phyloP scores from a whole-genome alignment of 140 eudicot species.

The Senecio squalidus region DNA sequence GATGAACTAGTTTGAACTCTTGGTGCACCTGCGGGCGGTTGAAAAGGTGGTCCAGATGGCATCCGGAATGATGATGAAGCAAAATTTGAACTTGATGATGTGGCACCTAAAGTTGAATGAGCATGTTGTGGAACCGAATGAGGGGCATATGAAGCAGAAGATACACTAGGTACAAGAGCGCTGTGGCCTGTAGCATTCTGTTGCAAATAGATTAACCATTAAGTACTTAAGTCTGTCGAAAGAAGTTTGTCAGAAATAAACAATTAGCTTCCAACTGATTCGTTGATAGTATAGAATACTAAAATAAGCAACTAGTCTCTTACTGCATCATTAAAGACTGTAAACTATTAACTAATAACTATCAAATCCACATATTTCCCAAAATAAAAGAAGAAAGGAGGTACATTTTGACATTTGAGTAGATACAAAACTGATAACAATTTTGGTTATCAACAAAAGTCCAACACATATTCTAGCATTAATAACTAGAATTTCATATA shows the following conservation, averaged over 20 bases:
- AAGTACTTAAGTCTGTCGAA: slow-evolving; percentile 5
- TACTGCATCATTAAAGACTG: background rate
- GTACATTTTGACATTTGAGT: background rate
- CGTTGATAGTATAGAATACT: background rate
- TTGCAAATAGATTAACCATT: slow-evolving; percentile 20
- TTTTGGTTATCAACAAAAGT: background rate
- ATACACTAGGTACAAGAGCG: slow-evolving; percentile 33
- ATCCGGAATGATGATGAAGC: slow-evolving; percentile 30
- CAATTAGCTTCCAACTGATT: background rate
- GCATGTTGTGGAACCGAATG: slow-evolving; percentile 46
- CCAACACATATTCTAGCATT: background rate
- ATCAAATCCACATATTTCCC: background rate
- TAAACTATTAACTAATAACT: background rate
- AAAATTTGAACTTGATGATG: slow-evolving; percentile 31
- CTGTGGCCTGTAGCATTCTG: slow-evolving; percentile 37
- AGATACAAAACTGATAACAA: too few relatives aligned
- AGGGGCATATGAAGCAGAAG: slow-evolving; percentile 34
- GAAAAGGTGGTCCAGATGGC: slow-evolving; percentile 56
- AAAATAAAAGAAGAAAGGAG: background rate
- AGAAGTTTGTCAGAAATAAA: background rate
- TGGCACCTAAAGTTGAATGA: slow-evolving; percentile 34
- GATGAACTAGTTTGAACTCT: slow-evolving; percentile 33
- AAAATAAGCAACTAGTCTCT: background rate
- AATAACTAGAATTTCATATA: background rate
- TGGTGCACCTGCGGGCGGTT: slow-evolving; percentile 42